Conservation (phyloP, 768 basidiomycete species). For the Pleurotus sapidus region DNA sequence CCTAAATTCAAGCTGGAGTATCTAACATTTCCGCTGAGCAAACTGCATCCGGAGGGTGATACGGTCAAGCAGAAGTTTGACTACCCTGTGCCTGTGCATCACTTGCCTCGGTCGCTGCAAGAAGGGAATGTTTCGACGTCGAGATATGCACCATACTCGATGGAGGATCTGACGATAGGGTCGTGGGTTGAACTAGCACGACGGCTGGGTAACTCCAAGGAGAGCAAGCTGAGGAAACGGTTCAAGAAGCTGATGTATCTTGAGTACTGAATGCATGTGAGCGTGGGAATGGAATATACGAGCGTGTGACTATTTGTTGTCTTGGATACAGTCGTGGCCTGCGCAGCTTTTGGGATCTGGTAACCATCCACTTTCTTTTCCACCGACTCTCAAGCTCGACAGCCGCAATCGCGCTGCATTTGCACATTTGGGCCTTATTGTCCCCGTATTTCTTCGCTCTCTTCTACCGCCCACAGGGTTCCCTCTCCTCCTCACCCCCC, state of each 20-base stretch:
- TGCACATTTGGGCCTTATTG: conserved; percentile 9
- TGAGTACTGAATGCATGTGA: conserved; percentile 21
- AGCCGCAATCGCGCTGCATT: conserved; percentile 11
- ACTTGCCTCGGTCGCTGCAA: conserved; percentile 50
- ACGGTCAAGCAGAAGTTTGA: conserved; percentile 24
- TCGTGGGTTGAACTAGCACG: conserved; percentile 71
- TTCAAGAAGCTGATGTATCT: conserved; percentile 80
- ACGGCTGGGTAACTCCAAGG: conserved; percentile 49
- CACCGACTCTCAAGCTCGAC: conserved; percentile 2
- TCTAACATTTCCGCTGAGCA: conserved; percentile 52
- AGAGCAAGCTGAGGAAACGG: conserved; percentile 53
- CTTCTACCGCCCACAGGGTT: conserved; percentile 6
- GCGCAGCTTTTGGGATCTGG: conserved; percentile 25
- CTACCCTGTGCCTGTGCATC: conserved; percentile 54
- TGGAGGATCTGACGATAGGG: conserved; percentile 76
- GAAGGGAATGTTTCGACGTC: conserved; percentile 35
- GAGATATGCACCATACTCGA: conserved; percentile 65
- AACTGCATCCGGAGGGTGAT: conserved; percentile 33
- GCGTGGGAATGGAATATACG: neutral
- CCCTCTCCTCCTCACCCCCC: conserved; percentile 12
- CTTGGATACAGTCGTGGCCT: conserved; percentile 34
- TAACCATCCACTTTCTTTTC: conserved; percentile 19
- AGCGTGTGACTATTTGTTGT: conserved; percentile 28
- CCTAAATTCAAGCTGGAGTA: conserved; percentile 81
- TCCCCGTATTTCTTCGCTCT: conserved; percentile 7